Evolutionary conservation across 78 protist species (phyloP), one percentile per base, ranked within the genome.

Genomic region (Dictyostelium firmibasis): DNA sequence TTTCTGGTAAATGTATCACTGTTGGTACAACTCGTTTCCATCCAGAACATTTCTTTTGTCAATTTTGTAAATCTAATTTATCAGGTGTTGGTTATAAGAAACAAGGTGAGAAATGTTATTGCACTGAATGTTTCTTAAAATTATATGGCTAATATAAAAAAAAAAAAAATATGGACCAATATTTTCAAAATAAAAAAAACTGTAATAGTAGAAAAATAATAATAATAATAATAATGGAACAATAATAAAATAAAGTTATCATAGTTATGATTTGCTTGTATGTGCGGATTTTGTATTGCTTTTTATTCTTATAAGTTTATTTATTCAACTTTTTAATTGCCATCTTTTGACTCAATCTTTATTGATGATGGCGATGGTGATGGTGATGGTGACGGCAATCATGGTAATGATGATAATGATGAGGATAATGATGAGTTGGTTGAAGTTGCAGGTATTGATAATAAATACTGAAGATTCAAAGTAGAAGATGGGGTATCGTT

Each of bases 31-130:
- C 67, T 14, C 25, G 95, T 27, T 92, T 36, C 33, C 95, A 92
- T 70, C 89, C 91, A 13, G 95, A 92, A 69, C 95, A 92, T 23
- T 92, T 92, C 75, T 38, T 60, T 18, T 92, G 95, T 69, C 27
- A 41, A 29, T 92, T 92, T 35, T 92, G 95, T 78, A 92, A 82
- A 74, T 29, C 84, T 29, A 64, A 79, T 43, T 25, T 92, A 16
- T 82, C 95, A 7, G 95, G 95, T 76, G 84, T 75, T 29, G 74
- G 81, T 70, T 86, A 86, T 76, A 86, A 86, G 27, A 86, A 43
- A 76, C 92, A 86, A 86, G 47, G 36, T 20, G 92, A 86, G 18
- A 86, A 86, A 75, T 41, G 84, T 27, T 86, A 67, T 77, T 86
- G 92, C 31, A 35, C 20, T 41, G 91, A 70, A 47, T 86, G 92